These are phyloP conservation scores for Aspergillus glaucus DNA, from an alignment of 2,329 filamentous ascomycete genomes.

Conservation along the genomic window DNA sequence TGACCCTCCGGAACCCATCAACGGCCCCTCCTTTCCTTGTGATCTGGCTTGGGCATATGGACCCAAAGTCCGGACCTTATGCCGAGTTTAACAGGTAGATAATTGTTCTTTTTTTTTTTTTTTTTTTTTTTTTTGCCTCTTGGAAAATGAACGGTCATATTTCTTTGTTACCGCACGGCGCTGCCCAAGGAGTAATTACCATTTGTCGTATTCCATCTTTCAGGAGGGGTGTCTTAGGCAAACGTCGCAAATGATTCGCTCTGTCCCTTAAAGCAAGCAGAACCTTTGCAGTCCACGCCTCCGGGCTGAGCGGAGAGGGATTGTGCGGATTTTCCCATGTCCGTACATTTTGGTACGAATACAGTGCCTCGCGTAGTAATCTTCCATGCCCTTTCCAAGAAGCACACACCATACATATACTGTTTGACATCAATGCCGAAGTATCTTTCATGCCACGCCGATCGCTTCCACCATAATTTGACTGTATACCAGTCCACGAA, in stretches of 20 bases:
- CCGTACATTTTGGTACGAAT: constrained; percentile 23
- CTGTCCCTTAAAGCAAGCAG: constrained; percentile 9
- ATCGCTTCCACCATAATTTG: constrained; percentile 20
- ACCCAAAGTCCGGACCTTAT: neutral
- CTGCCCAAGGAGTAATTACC: neutral
- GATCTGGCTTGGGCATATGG: constrained; percentile 8
- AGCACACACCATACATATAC: constrained; percentile 14
- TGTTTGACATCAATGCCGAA: constrained; percentile 13
- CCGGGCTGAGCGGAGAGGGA: constrained; percentile 9
- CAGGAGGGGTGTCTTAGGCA: constrained; percentile 4
- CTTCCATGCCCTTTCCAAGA: constrained; percentile 18
- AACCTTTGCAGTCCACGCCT: constrained; percentile 7
- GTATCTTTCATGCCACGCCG: constrained; percentile 15
- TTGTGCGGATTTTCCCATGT: constrained; percentile 15
- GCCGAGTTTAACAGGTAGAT: neutral
- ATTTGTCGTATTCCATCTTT: neutral
- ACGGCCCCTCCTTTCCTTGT: constrained; percentile 16
- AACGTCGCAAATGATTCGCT: constrained; percentile 8
- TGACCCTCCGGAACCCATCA: constrained; percentile 12
- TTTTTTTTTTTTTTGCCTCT: neutral
- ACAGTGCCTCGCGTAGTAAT: constrained; percentile 22
- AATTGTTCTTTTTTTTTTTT: neutral
- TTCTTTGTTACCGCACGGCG: neutral
- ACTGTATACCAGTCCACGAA: constrained; percentile 13
- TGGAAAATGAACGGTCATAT: neutral